Base-by-base conservation (phyloP, 1,284 basidiomycete species). In the Pterulicium gracile region DNA sequence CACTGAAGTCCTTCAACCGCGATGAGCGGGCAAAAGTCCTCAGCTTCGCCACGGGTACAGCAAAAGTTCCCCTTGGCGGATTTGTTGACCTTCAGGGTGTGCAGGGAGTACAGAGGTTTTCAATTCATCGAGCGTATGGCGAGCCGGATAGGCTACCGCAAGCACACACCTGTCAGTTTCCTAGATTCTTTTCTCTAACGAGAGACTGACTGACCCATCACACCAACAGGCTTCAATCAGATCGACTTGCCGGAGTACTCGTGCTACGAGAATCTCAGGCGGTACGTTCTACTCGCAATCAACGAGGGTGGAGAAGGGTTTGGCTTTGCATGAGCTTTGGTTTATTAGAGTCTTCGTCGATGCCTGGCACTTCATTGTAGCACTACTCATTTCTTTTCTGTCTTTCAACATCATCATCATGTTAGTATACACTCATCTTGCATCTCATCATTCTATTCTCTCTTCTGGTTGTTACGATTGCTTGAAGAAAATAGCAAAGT, bases 1-100 rank as follows among this genome's bases (percentile, higher is more conserved):
- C 95, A 1, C 78, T 98, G 44, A 93, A 98, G 62, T 94, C 90
- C 12, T 98, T 98, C 70, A 94, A 91, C 56, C 88, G 95, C 45
- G 94, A 97, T 56, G 93, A 98, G 65, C 77, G 93, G 49, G 93
- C 94, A 15, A 95, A 97, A 61, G 88, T 94, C 47, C 70, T 95
- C 53, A 96, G 96, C 69, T 99, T 99, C 66, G 94, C 94, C 24
- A 97, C 96, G 1, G 93, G 77, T 54, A 92, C 93, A 1, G 94
- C 92, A 24, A 81, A 94, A 48, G 96, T 98, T 0, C 96, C 96
- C 13, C 75, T 98, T 20, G 88, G 84, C 48, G 94, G 94, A 14
- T 98, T 97, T 63, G 80, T 81, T 22, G 92, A 96, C 51, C 69
- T 97, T 19, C 91, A 96, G 65, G 94, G 94, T 32, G 90, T 95